Evolutionary conservation across 2,329 filamentous ascomycete genomes (phyloP), one percentile per base, ranked within the genome.

Genomic region (Helminthosporium solani): DNA sequence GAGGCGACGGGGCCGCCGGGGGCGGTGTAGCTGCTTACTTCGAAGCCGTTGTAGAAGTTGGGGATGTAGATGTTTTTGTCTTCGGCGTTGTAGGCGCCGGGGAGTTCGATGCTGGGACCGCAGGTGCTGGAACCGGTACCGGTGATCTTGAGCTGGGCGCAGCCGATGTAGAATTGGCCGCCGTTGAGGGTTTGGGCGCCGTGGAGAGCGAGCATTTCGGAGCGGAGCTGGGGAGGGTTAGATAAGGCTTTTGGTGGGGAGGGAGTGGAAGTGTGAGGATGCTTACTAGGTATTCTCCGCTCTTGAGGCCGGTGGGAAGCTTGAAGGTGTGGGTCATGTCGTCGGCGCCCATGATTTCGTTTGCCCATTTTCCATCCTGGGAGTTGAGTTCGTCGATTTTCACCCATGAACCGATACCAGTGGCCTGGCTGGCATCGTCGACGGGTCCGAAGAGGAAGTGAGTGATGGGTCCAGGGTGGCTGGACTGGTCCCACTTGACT

Each of bases 361-460:
- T 66, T 14, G 60, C 63, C 65, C 64, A 67, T 47, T 61, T 63
- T 46, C 65, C 63, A 35, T 53, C 48, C 11, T 52, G 54, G 40
- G 53, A 47, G 43, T 66, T 52, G 8, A 60, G 34, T 50, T 68
- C 64, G 33, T 69, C 65, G 36, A 70, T 68, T 57, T 70, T 70
- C 58, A 70, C 65, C 67, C 67, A 70, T 6, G 61, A 54, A 16
- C 66, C 67, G 20, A 61, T 54, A 35, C 64, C 66, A 35, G 59
- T 60, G 8, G 56, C 64, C 33, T 54, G 49, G 21, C 53, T 51
- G 9, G 65, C 78, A 68, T 84, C 86, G 70, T 85, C 82, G 55
- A 87, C 75, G 51, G 63, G 66, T 16, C 63, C 61, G 47, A 62
- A 63, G 30, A 70, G 58, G 47, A 66, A 56, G 53, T 67, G 64